Evolutionary conservation across 2,329 filamentous ascomycete genomes (phyloP), one percentile per base, ranked within the genome.

Genomic region (Xylaria multiplex): DNA sequence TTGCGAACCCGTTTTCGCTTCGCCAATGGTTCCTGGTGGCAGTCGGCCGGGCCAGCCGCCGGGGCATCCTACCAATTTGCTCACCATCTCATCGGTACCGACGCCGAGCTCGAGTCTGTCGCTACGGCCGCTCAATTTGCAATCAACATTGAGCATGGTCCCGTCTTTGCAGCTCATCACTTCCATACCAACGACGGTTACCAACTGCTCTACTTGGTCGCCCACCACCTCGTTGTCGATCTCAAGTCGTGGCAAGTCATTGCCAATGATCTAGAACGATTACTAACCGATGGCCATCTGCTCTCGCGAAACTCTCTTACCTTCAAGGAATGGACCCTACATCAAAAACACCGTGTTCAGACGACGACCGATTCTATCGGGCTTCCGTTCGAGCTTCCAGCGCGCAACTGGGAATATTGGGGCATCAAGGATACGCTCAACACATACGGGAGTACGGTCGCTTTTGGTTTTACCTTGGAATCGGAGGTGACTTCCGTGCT

Each of bases 171-270:
- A 0, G 83, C 80, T 5, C 79, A 84, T 60, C 82, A 84, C 62
- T 78, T 86, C 27, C 79, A 80, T 13, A 83, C 81, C 2, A 71
- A 77, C 52, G 80, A 84, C 52, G 81, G 79, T 3, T 77, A 79
- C 64, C 83, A 85, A 58, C 75, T 83, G 60, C 70, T 87, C 2
- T 85, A 83, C 66, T 73, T 87, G 9, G 78, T 80, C 0, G 83
- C 84, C 0, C 85, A 87, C 65, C 84, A 85, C 55, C 78, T 86
- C 3, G 83, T 83, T 0, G 80, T 86, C 13, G 85, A 87, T 59
- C 72, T 83, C 9, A 78, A 79, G 6, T 86, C 84, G 0, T 86
- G 84, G 85, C 78, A 80, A 14, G 78, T 85, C 58, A 79, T 87
- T 22, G 75, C 83, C 3, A 79, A 81, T 16, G 85, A 86, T 56